These are phyloP conservation scores for Asterionellopsis glacialis DNA, from an alignment of 108 stramenopile species.

Conservation along the genomic window DNA sequence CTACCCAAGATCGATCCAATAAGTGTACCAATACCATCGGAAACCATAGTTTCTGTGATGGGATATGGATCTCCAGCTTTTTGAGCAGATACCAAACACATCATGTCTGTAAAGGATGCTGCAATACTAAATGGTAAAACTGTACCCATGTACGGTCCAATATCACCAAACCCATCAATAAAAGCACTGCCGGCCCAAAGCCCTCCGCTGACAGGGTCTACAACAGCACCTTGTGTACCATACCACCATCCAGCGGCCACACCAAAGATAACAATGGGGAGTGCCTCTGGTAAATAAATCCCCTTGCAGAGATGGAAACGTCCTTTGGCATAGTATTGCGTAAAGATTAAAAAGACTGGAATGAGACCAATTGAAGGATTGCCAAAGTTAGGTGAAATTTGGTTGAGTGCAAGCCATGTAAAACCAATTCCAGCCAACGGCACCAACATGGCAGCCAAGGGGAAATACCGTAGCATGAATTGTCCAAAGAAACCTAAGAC, in stretches of 20 bases:
- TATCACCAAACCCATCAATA: conserved; percentile 22
- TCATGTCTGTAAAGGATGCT: conserved; percentile 26
- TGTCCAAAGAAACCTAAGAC: conserved; percentile 32
- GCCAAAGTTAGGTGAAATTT: conserved; percentile 19
- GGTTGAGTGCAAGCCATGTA: conserved; percentile 43
- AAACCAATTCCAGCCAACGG: conserved; percentile 55
- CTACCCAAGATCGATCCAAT: conserved; percentile 53
- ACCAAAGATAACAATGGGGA: conserved; percentile 34
- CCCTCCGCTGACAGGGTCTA: not conserved
- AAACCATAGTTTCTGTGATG: conserved; percentile 55
- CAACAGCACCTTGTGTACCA: conserved; percentile 5
- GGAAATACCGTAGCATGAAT: conserved; percentile 26
- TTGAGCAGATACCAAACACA: conserved; percentile 49
- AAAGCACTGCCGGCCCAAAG: conserved; percentile 26
- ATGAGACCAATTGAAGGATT: conserved; percentile 34
- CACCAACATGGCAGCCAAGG: conserved; percentile 39
- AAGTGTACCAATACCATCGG: conserved; percentile 63
- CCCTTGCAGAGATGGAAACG: conserved; percentile 25
- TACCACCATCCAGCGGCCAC: conserved; percentile 42
- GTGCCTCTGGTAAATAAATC: conserved; percentile 39
- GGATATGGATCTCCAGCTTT: conserved; percentile 62
- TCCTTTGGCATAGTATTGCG: conserved; percentile 36
- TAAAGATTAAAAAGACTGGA: conserved; percentile 37
- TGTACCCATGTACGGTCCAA: conserved; percentile 43
- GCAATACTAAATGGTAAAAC: conserved; percentile 47